Evolutionary conservation across 2,329 filamentous ascomycete species (phyloP).

Genomic region (Periconia macrospinosa): DNA sequence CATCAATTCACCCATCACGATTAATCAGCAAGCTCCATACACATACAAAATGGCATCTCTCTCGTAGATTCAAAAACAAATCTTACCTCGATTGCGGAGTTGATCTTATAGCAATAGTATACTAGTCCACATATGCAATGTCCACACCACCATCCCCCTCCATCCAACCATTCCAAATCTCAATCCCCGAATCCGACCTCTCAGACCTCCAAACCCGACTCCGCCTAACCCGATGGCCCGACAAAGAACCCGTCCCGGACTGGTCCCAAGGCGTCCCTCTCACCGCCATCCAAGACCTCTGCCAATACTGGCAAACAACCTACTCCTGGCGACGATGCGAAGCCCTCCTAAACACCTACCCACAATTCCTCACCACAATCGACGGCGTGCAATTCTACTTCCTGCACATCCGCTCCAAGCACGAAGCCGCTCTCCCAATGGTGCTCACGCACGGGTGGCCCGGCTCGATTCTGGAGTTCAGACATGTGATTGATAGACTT

Average conservation of each 20-base stretch:
- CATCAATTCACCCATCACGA: not conserved
- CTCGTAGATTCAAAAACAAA: not conserved
- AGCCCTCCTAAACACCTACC: conserved; percentile 58
- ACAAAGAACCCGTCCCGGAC: conserved; percentile 13
- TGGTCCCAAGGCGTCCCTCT: conserved; percentile 64
- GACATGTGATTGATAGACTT: conserved; percentile 34
- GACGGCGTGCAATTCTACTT: conserved; percentile 60
- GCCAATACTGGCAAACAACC: conserved; percentile 55
- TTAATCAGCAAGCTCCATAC: not conserved
- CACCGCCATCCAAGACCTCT: conserved; percentile 59
- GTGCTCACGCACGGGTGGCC: conserved; percentile 68
- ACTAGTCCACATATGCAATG: too few relatives aligned
- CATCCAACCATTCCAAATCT: conserved; percentile 16
- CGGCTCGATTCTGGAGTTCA: conserved; percentile 23
- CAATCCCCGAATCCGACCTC: conserved; percentile 16
- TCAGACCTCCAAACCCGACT: conserved; percentile 22
- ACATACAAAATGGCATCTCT: not conserved
- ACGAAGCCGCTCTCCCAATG: conserved; percentile 61
- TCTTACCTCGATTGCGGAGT: not conserved
- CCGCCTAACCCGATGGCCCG: conserved; percentile 19
- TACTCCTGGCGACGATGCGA: conserved; percentile 65
- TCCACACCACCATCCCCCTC: conserved; percentile 6
- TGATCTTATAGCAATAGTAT: not conserved
- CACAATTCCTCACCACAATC: conserved; percentile 58
- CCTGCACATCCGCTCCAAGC: conserved; percentile 62